phyloP scores from a whole-genome alignment of 2,329 filamentous ascomycete genomes.

The Talaromyces sp. region DNA sequence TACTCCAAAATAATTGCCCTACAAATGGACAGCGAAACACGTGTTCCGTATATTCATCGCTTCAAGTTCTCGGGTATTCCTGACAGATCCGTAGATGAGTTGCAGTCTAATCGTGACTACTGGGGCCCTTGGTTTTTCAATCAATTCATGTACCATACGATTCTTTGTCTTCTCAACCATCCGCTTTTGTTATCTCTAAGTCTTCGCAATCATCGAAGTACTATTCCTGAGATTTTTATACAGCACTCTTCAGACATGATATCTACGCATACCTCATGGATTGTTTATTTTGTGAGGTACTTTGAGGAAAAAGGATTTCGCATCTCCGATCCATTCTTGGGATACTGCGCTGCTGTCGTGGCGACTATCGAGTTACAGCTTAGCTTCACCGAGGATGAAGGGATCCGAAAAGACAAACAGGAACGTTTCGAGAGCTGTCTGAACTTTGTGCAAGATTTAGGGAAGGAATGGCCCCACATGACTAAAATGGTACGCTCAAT shows the following conservation, averaged over 20 bases:
- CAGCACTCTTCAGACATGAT: conserved; percentile 54
- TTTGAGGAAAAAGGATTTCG: conserved; percentile 46
- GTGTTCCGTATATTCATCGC: conserved; percentile 50
- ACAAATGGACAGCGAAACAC: conserved; percentile 53
- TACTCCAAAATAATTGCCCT: conserved; percentile 51
- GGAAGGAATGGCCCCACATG: conserved; percentile 47
- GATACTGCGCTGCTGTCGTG: conserved; percentile 52
- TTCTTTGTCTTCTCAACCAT: conserved; percentile 54
- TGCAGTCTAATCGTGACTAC: conserved; percentile 49
- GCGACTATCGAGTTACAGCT: conserved; percentile 55
- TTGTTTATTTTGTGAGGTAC: conserved; percentile 52
- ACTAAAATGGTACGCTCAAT: conserved; percentile 38
- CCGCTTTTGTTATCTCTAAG: conserved; percentile 53
- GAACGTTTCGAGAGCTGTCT: conserved; percentile 47
- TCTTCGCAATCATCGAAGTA: conserved; percentile 52
- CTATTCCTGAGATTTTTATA: conserved; percentile 54
- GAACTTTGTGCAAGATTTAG: conserved; percentile 43
- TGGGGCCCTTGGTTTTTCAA: conserved; percentile 55
- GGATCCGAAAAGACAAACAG: conserved; percentile 42
- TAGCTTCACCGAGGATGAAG: conserved; percentile 47
- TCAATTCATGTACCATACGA: conserved; percentile 54
- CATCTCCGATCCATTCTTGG: conserved; percentile 48
- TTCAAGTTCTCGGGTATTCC: conserved; percentile 51
- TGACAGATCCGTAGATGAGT: conserved; percentile 40
- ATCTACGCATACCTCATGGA: conserved; percentile 52